Evolutionary conservation across 2,329 filamentous ascomycete species (phyloP), one percentile per base, ranked within the genome.

Genomic region (Epichloe elymi): DNA sequence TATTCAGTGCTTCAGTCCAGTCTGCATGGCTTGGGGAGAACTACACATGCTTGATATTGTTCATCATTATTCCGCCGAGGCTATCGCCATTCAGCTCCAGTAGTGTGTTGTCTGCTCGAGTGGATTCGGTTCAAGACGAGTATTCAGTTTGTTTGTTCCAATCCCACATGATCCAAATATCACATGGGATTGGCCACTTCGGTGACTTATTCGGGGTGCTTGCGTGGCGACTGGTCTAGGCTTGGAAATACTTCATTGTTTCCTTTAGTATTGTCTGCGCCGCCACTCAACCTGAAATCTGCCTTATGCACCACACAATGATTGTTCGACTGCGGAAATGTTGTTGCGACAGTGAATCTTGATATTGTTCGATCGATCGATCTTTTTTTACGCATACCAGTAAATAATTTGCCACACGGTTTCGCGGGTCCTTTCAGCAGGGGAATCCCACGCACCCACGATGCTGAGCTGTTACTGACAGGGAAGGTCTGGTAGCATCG

Each of bases 221-320:
- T 45, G 26, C 43, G 8, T 45, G 26, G n/a, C 43, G 17, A 45
- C 6, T 45, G 15, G 30, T 19, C 43, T 19, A 5, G 43, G 30
- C 43, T 35, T 5, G 5, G 42, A 15, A 10, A 38, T 37, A 10
- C 14, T 19, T 12, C 36, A 52, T 49, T 52, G 51, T 49, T n/a
- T 36, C 51, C 52, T 50, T 45, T 53, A 48, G 42, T 60, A 60
- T 59, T 62, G 57, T 63, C 56, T 51, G 48, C 5, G n/a, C 23
- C 51, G 41, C 51, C 51, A 45, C 50, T 17, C 35, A 39, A 35
- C 20, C 17, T 17, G 10, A 42, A 19, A n/a, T 19, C 43, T 12
- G 19, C 43, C 43, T 6, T 7, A 3, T 36, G 26, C 43, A 15
- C 30, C 43, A 45, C 43, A 45, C 30, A 36, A 45, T n/a, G 26